Base-by-base conservation (phyloP, 768 basidiomycete genomes). In the Russula virescens region DNA sequence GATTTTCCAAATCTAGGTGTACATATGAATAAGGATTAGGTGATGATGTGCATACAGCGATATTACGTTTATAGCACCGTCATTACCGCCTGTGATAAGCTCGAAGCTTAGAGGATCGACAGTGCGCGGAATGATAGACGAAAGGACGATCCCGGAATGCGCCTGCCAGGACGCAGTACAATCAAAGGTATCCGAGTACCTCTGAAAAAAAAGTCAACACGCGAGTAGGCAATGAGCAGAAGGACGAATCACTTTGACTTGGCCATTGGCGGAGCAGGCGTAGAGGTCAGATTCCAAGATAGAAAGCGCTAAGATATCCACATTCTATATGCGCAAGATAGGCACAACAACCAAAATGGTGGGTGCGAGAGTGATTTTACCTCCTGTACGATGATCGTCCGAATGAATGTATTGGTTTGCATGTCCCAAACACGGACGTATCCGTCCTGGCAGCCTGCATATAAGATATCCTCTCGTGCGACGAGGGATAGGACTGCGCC, bases 371-470 rank as follows among this genome's bases (percentile, higher is more conserved):
- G 11, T 13, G 58, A 77, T 18, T 45, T n/a, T 51, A 89, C 89
- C 77, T 94, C 89, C 66, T 91, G 86, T 1, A 91, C 87, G 19
- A 94, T 87, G 60, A 98, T 88, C 0, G 87, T 92, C 54, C 96
- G 78, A 28, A 98, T 86, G 42, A 91, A 77, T 0, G 93, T 92
- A 66, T 85, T 87, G 0, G 94, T 96, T 71, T 95, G 94, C 9
- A 97, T 75, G 72, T 98, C 95, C 75, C 91, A 84, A 5, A 98
- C 87, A 66, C 89, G 88, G 68, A 98, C 91, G 68, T 89, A 87
- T 3, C 96, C 96, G 65, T 93, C 94, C 74, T 98, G 96, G 68
- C 94, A 90, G 0, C 94, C 96, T 8, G 92, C 96, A 69, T 88
- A 97, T 23, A 98, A 79, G 1, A 91, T 90, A 21, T 91, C 90